These are phyloP conservation scores for Cucumis melo DNA, from an alignment of 306 rosid genomes.

Conservation along the genomic window DNA sequence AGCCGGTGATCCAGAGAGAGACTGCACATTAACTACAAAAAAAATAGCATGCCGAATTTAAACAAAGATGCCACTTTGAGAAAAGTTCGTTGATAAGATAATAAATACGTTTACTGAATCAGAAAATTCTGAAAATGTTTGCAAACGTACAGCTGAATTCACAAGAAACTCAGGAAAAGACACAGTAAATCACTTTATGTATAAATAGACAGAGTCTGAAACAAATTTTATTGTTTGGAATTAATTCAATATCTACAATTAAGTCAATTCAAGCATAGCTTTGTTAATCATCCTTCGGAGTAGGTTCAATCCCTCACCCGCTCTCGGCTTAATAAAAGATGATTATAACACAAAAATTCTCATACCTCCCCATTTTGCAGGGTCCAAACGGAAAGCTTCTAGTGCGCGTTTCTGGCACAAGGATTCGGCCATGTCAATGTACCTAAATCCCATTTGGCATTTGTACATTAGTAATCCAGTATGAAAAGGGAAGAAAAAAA, in stretches of 20 bases:
- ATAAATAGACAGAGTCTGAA: not conserved
- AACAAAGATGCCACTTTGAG: not conserved
- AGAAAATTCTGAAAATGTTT: not conserved
- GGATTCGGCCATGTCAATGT: slow-evolving; percentile 84
- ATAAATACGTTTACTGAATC: not conserved
- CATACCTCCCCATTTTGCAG: slow-evolving; percentile 92
- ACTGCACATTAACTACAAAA: slow-evolving; percentile 80
- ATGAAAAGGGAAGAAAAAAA: not conserved
- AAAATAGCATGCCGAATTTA: slow-evolving; percentile 15
- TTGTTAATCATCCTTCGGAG: not conserved
- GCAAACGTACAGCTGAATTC: not conserved
- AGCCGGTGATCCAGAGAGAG: slow-evolving; percentile 87
- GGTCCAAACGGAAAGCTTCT: slow-evolving; percentile 74
- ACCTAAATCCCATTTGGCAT: slow-evolving; percentile 31
- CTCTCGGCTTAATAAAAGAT: not conserved
- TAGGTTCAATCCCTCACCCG: not conserved
- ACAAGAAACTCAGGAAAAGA: not conserved
- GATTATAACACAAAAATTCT: not conserved
- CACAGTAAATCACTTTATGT: not conserved
- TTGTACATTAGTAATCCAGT: not conserved
- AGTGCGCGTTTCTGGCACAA: slow-evolving; percentile 83
- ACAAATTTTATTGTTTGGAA: not conserved
- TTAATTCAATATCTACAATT: not conserved
- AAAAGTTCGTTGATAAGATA: not conserved
- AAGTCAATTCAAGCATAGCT: not conserved